Base-by-base conservation (phyloP, 169 alveolate genomes). In the Plasmodium coatneyi region DNA sequence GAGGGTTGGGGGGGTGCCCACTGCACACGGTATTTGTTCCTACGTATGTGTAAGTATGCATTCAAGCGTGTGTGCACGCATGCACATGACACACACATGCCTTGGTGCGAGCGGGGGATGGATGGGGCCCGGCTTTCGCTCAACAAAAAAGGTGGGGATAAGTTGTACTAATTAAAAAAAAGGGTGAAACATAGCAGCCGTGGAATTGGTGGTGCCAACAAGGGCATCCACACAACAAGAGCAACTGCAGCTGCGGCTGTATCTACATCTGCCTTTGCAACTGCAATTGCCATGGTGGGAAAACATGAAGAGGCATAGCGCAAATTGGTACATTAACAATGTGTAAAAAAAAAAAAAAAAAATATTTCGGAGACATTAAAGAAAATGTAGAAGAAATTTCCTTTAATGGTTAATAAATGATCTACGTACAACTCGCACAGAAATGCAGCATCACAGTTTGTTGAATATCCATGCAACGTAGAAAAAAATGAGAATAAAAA, bases 371-470 rank as follows among this genome's bases (percentile, higher is more conserved):
- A 28, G 72, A 41, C 54, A 56, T 81, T 54, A 81, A 81, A 81
- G 89, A 56, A 81, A 81, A 81, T 28, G 36, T 81, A 54, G 34
- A 46, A 2, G 66, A 36, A 54, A 36, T 16, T 52, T 46, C 54
- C 71, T 81, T 52, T 49, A 34, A 54, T 49, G 79, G 7, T 81
- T 81, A 54, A 81, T 81, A 54, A 81, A 54, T 52, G 36, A 46
- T 80, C 71, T 52, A 28, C 25, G 9, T n/a, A 81, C 41, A 52
- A 54, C 36, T 66, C 66, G 52, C 16, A 52, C 60, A 54, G 70
- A 32, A 81, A 30, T 52, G 78, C 22, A 81, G 10, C 89, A 81
- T 52, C 46, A 81, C 54, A 81, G 36, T 56, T 81, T 81, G 41
- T 52, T 81, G 22, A 52, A 52, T 54, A 81, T 81, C 14, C 76